phyloP scores from a whole-genome alignment of 768 basidiomycete species.

The Cystoderma amianthinum region DNA sequence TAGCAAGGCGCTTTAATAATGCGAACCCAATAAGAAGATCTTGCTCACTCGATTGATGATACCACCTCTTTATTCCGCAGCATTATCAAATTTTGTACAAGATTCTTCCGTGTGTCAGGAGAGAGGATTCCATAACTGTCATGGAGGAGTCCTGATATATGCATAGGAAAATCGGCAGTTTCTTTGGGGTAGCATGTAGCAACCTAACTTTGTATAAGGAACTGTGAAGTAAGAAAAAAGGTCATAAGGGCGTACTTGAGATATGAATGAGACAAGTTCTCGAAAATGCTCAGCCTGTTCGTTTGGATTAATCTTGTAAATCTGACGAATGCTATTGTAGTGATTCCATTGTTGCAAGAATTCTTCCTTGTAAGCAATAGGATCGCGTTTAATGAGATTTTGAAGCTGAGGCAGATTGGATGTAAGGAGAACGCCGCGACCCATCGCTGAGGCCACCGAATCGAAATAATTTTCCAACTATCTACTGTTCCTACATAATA shows the following conservation, averaged over 20 bases:
- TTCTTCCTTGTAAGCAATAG: constrained; percentile 86
- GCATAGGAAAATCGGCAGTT: constrained; percentile 78
- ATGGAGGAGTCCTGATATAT: constrained; percentile 71
- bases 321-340: constrained; percentile 81
- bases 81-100: constrained; percentile 90
- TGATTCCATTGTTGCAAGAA: constrained; percentile 97
- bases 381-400: constrained; percentile 94
- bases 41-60: constrained; percentile 80
- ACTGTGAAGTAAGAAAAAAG: neutral
- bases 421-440: constrained; percentile 71
- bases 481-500: too few species aligned
- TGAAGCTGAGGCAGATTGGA: constrained; percentile 93
- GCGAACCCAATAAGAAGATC: neutral
- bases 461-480: too few species aligned
- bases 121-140: constrained; percentile 70
- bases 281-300: constrained; percentile 82
- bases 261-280: constrained; percentile 87
- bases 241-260: constrained; percentile 48
- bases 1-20: constrained; percentile 20
- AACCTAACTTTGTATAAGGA: constrained; percentile 37
- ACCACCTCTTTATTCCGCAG: constrained; percentile 91
- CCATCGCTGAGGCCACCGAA: too few species aligned
- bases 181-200: constrained; percentile 90
- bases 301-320: constrained; percentile 76
- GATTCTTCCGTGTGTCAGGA: constrained; percentile 75